Base-by-base conservation (phyloP, 768 basidiomycete genomes). In the Psilocybe azurescens region DNA sequence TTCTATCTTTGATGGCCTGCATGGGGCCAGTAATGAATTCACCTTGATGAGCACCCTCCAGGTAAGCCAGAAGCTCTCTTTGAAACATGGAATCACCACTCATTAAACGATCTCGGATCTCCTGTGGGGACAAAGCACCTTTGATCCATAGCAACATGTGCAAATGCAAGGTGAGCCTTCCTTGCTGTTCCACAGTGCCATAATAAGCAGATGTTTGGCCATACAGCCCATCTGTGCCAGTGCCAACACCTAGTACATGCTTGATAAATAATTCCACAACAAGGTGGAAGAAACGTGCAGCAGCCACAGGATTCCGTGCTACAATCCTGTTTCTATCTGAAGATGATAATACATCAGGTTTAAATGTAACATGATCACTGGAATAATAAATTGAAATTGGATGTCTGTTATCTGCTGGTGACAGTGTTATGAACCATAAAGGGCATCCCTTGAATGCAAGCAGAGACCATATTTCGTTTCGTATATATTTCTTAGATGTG, bases 141-240 rank as follows among this genome's bases (percentile, higher is more conserved):
- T 58, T 50, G 5, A 77, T 69, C 77, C 77, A 78, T 16, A 76
- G 13, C 4, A 78, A 36, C 29, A 70, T 14, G 59, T 77, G 78
- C 4, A 77, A 54, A 64, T 79, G 78, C 14, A 78, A 51, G 2
- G 75, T 74, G 1, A 71, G 50, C 0, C 71, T 47, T 0, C 73
- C 74, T 61, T 77, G 76, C 47, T 72, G 65, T 56, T 80, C 77
- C 0, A 79, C 75, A 2, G 76, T 78, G 6, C 79, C 77, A 63
- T 78, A 79, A 50, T 78, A 77, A 5, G 68, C 72, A n/a, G 53
- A 50, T 0, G 73, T 71, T 0, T 66, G 14, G 2, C 77, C 75
- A 59, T 67, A 77, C 18, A 74, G 14, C 0, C 73, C 74, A 20
- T 41, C 8, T 29, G 65, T 33, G 24, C 66, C 52, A 3, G 41